Percentiles rank a stretch among this genome's conserved stretches.
phyloP scores from a whole-genome alignment of 306 rosid genomes.

The Coriaria nepalensis region DNA sequence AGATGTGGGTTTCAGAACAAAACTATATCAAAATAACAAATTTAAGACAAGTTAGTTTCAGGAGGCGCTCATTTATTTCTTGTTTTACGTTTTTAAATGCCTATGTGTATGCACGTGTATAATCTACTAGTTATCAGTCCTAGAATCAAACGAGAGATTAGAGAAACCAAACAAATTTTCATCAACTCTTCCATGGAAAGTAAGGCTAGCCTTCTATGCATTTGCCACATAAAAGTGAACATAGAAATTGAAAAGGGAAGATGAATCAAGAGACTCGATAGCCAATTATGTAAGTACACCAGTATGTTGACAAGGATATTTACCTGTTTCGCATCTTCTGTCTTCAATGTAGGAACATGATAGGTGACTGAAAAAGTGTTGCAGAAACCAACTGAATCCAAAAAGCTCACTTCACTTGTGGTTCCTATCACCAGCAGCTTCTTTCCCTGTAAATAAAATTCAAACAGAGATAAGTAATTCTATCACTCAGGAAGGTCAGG shows the following conservation, averaged over 20 bases:
- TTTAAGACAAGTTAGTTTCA: too few relatives aligned
- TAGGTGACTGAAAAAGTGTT: slow-evolving; percentile 69
- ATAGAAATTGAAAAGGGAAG: too few relatives aligned
- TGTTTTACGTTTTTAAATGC: too few relatives aligned
- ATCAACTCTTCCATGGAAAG: too few relatives aligned
- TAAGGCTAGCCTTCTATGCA: too few relatives aligned
- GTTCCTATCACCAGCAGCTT: slow-evolving; percentile 89
- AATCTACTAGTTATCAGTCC: too few relatives aligned
- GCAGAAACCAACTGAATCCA: slow-evolving; percentile 70
- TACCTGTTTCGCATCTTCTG: slow-evolving; percentile 75
- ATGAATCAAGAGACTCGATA: too few relatives aligned
- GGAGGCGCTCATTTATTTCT: too few relatives aligned
- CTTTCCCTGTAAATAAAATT: slow-evolving; percentile 54
- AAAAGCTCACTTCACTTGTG: slow-evolving; percentile 74
- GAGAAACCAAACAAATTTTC: too few relatives aligned
- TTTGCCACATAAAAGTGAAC: too few relatives aligned
- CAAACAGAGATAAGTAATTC: slow-evolving; percentile 11
- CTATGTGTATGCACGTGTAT: too few relatives aligned
- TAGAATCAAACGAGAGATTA: too few relatives aligned
- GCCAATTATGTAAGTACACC: background rate
- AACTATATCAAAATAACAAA: background rate
- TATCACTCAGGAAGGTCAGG: background rate
- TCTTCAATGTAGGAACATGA: slow-evolving; percentile 60
- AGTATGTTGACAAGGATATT: slow-evolving; percentile 12
- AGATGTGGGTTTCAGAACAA: background rate